Base-by-base conservation (phyloP, 2,329 filamentous ascomycete species). In the Pseudocercospora fuligena region DNA sequence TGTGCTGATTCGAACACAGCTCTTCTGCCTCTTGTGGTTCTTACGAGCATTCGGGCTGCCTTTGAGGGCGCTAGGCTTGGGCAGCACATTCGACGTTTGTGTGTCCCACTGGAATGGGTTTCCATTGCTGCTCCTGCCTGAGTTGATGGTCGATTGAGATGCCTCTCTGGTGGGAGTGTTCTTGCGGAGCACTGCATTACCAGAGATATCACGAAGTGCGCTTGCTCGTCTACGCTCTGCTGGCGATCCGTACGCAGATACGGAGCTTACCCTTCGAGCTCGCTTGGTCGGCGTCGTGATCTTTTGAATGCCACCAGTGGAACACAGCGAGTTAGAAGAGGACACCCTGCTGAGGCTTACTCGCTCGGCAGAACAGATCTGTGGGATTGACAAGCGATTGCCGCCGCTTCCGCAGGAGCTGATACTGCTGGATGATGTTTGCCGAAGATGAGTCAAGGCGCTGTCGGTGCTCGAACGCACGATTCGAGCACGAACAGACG, bases 71-170 rank as follows among this genome's bases (percentile, higher is more conserved):
- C 81, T 82, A 11, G 81, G 78, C 64, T 80, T 83, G 0, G 74
- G 73, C 1, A 76, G 66, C 1, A 76, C 74, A n/a, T 63, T 63
- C 14, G 65, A 60, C 14, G 60, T 76, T 25, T 36, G 56, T 69
- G 11, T 77, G 73, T 82, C 81, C 80, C 80, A 82, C 2, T 82
- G 81, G 62, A 83, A 82, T 0, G 81, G 80, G 63, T 82, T 82
- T 2, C 80, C 80, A 54, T 81, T 80, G 70, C 80, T 82, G 67
- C 80, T 82, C n/a, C 77, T 69, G 27, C 60, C 75, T 6, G 79
- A 80, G 14, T 74, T 72, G 31, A 77, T 75, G 5, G 80, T 82
- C 1, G 78, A 75, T 49, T 78, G 75, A 1, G 80, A 82, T 23
- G 77, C 73, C 66, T 81, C 78, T 19, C 81, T 76, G 0, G 78